These are phyloP conservation scores for Scheffersomyces titani DNA, from an alignment of 1,139 yeast species.

Conservation along the genomic window DNA sequence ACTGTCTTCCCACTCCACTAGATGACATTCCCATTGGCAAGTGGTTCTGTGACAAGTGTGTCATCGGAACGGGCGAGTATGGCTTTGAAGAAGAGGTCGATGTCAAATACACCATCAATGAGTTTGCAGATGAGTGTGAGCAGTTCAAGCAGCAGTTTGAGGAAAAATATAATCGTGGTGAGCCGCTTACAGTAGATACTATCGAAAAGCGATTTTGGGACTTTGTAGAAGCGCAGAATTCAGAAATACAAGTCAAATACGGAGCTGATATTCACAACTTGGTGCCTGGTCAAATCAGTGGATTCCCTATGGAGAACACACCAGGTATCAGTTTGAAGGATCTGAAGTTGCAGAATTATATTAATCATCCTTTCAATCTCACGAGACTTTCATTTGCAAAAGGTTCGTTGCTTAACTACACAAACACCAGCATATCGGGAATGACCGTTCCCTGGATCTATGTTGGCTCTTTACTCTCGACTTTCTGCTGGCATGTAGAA, in stretches of 20 bases:
- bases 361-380: conserved; percentile 65
- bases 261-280: conserved; percentile 78
- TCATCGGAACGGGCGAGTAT: conserved; percentile 85
- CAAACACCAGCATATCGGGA: conserved; percentile 67
- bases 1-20: conserved; percentile 60
- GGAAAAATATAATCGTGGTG: conserved; percentile 24
- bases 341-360: conserved; percentile 34
- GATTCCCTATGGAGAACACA: conserved; percentile 55
- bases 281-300: conserved; percentile 63
- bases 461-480: conserved; percentile 70
- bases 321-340: conserved; percentile 23
- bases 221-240: conserved; percentile 46
- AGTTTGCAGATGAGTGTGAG: conserved; percentile 61
- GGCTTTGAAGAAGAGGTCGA: conserved; percentile 77
- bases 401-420: conserved; percentile 63
- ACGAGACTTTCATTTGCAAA: conserved; percentile 65
- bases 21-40: conserved; percentile 51
- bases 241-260: conserved; percentile 59
- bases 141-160: conserved; percentile 48
- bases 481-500: conserved; percentile 87
- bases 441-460: conserved; percentile 86
- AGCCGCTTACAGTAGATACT: conserved; percentile 37
- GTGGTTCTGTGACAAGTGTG: conserved; percentile 84
- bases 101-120: conserved; percentile 56
- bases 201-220: conserved; percentile 67